phyloP scores from a whole-genome alignment of 192 early-diverging fungal genomes.

The Coemansia sp. region DNA sequence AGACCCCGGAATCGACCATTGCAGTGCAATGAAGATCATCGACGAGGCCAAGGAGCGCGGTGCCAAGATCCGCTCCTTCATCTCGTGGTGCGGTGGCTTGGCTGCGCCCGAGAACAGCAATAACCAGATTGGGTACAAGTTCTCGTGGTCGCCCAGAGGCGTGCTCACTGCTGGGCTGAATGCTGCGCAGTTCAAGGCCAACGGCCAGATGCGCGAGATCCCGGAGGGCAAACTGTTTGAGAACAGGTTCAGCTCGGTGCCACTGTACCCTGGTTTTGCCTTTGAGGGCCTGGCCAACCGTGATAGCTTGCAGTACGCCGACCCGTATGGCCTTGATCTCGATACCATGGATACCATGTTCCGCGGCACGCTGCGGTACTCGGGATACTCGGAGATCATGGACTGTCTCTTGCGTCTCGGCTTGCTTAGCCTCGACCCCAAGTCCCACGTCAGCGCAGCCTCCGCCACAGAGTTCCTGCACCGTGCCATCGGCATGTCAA shows the following conservation, averaged over 20 bases:
- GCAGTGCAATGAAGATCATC: conserved; percentile 94
- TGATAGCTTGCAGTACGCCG: conserved; percentile 85
- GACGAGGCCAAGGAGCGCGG: conserved; percentile 78
- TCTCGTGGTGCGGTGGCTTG: conserved; percentile 96
- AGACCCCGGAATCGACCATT: conserved; percentile 98
- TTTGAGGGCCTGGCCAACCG: conserved; percentile 96
- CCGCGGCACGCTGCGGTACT: conserved; percentile 89
- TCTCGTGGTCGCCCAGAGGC: conserved; percentile 91
- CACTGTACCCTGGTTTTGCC: conserved; percentile 81
- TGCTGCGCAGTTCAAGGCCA: conserved; percentile 74
- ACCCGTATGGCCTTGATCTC: conserved; percentile 78
- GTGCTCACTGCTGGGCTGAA: conserved; percentile 89
- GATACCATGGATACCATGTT: conserved; percentile 85
- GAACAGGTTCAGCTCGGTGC: conserved; percentile 67
- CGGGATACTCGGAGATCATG: conserved; percentile 89
- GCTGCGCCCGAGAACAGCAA: conserved; percentile 88
- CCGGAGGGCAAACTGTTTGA: conserved; percentile 66
- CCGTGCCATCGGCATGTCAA: conserved; percentile 5
- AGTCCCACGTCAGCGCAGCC: conserved; percentile 12
- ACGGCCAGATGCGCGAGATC: conserved; percentile 66
- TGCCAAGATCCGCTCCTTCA: conserved; percentile 73
- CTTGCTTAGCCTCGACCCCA: conserved; percentile 60
- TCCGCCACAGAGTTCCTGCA: conserved; percentile 31
- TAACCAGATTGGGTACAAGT: conserved; percentile 94
- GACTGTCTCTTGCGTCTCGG: conserved; percentile 75